Percentiles rank a stretch among this genome's conserved stretches.
phyloP scores from a whole-genome alignment of 2,329 filamentous ascomycete species.

The Pseudomassariella vexata region DNA sequence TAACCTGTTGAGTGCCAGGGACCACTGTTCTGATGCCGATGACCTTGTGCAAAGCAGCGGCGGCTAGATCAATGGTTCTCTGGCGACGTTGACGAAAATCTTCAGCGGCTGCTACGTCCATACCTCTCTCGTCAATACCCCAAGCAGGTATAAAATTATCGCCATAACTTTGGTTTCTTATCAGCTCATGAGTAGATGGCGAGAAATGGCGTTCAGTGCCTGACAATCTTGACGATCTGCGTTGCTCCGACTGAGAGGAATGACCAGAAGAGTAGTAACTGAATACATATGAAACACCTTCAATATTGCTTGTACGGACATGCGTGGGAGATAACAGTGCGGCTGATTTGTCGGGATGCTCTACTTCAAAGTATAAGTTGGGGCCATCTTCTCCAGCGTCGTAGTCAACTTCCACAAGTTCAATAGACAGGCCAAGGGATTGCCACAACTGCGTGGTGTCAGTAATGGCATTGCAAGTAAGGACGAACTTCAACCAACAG shows the following conservation, averaged over 20 bases:
- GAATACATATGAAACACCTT: too few relatives aligned
- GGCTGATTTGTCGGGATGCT: constrained; percentile 23
- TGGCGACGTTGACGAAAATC: constrained; percentile 4
- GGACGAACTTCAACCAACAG: constrained; percentile 1
- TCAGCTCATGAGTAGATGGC: too few relatives aligned
- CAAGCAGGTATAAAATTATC: too few relatives aligned
- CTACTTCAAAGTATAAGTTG: constrained; percentile 22
- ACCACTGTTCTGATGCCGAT: constrained; percentile 18
- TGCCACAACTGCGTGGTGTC: constrained; percentile 19
- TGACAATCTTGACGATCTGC: too few relatives aligned
- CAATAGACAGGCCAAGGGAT: constrained; percentile 17
- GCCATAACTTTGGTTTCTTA: too few relatives aligned
- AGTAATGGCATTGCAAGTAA: constrained; percentile 3
- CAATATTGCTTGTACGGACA: constrained; percentile 17
- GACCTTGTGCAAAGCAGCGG: constrained; percentile 19
- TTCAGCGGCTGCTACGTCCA: background rate
- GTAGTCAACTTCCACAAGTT: constrained; percentile 16
- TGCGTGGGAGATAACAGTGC: constrained; percentile 22
- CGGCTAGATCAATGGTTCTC: constrained; percentile 11
- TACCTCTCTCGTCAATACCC: too few relatives aligned
- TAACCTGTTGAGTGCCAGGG: constrained; percentile 11
- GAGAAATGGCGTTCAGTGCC: too few relatives aligned
- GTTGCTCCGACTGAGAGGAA: too few relatives aligned
- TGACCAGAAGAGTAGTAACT: too few relatives aligned
- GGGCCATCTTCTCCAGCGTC: constrained; percentile 14